Evolutionary conservation across 169 alveolate genomes (phyloP).

Genomic region (Plasmodium chabaudi): DNA sequence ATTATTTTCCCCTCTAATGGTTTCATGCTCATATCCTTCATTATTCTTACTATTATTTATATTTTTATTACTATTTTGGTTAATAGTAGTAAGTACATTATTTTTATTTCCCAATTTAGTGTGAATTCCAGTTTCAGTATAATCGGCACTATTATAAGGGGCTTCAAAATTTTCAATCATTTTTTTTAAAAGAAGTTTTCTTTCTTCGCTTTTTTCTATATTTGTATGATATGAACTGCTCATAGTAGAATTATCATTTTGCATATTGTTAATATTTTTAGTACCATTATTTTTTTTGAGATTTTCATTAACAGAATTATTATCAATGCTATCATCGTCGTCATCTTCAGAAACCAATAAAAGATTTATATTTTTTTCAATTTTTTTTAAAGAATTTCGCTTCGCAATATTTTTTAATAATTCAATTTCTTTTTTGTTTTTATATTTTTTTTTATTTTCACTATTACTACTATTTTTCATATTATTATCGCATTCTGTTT

Average conservation of each 20-base stretch:
- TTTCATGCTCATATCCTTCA: background rate
- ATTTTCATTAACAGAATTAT: background rate
- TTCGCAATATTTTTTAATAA: slow-evolving; percentile 34
- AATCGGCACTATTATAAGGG: no score
- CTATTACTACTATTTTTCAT: background rate
- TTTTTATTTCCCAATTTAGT: no score
- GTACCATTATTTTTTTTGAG: slow-evolving; percentile 4
- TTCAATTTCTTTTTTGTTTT: slow-evolving; percentile 18
- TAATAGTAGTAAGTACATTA: no score
- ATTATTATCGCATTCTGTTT: slow-evolving; percentile 11
- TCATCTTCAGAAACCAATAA: slow-evolving; percentile 43
- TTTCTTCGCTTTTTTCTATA: background rate
- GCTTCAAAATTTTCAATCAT: no score
- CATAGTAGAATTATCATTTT: background rate
- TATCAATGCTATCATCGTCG: background rate
- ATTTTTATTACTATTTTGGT: no score
- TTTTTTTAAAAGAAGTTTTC: no score
- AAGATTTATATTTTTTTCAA: slow-evolving; percentile 63
- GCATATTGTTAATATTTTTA: background rate
- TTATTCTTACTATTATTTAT: no score
- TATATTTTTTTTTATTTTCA: background rate
- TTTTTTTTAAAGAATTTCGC: slow-evolving; percentile 42
- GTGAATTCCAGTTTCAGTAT: no score
- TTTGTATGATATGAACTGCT: background rate
- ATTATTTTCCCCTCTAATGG: background rate